Percentiles rank a stretch among this genome's conserved stretches.
These are phyloP conservation scores for Aspergillus uvarum DNA, from an alignment of 2,329 filamentous ascomycete genomes.

Conservation along the genomic window DNA sequence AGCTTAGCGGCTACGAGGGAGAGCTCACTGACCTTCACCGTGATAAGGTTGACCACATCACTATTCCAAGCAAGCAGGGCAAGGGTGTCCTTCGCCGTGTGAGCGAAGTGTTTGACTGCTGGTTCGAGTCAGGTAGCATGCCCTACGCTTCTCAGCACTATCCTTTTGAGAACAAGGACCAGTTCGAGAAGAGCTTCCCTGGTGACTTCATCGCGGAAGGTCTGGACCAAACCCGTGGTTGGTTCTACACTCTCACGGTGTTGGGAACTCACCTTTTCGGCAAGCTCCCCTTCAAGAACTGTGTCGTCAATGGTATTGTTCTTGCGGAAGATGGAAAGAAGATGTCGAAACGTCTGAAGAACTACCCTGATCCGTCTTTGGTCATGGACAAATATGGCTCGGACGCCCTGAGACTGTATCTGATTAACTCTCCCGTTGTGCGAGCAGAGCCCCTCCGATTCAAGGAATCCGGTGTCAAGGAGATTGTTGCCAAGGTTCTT, in stretches of 20 bases:
- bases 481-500: conserved; percentile 88
- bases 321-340: conserved; percentile 95
- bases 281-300: conserved; percentile 85
- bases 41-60: conserved; percentile 90
- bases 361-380: conserved; percentile 83
- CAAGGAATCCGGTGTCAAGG: conserved; percentile 89
- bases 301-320: conserved; percentile 93
- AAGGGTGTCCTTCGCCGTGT: conserved; percentile 79
- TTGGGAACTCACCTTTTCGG: conserved; percentile 86
- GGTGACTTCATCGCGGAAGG: conserved; percentile 95
- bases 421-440: conserved; percentile 96
- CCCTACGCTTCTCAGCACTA: conserved; percentile 89
- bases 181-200: conserved; percentile 78
- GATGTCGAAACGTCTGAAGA: conserved; percentile 97
- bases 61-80: conserved; percentile 84
- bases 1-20: conserved; percentile 81
- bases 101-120: conserved; percentile 92
- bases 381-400: conserved; percentile 88
- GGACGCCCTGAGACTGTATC: conserved; percentile 87
- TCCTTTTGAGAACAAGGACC: conserved; percentile 83
- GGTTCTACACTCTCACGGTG: conserved; percentile 93
- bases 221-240: conserved; percentile 88
- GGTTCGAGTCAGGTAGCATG: conserved; percentile 97
- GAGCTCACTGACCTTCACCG: conserved; percentile 84
- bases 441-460: conserved; percentile 87